These are phyloP conservation scores for Aspergillus asperescens DNA, from an alignment of 495 filamentous ascomycete genomes.

Conservation along the genomic window DNA sequence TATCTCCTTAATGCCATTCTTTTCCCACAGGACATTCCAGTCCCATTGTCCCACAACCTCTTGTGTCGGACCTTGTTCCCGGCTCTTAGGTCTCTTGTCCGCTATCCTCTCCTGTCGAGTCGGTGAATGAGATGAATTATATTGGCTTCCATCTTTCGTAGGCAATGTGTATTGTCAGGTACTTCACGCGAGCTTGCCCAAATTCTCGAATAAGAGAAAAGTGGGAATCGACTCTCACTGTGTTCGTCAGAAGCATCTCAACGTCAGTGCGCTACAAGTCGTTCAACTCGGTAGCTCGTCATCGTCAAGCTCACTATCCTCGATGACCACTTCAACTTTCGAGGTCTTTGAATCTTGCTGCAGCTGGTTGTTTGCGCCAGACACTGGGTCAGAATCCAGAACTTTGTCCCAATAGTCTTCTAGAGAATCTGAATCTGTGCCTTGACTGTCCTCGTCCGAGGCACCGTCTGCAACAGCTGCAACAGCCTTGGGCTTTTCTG, in stretches of 20 bases:
- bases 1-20: too few relatives aligned
- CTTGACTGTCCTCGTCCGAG: conserved; percentile 33
- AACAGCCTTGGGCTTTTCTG: not conserved
- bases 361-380: conserved; percentile 17
- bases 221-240: too few relatives aligned
- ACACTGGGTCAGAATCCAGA: conserved; percentile 34
- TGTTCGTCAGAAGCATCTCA: not conserved
- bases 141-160: too few relatives aligned
- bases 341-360: conserved; percentile 13
- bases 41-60: too few relatives aligned
- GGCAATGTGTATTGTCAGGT: too few relatives aligned
- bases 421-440: conserved; percentile 21
- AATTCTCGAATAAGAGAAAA: too few relatives aligned
- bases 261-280: not conserved
- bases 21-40: too few relatives aligned
- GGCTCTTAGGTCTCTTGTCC: too few relatives aligned
- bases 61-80: too few relatives aligned
- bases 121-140: too few relatives aligned
- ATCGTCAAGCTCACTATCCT: conserved; percentile 59
- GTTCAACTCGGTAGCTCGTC: conserved; percentile 44
- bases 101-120: too few relatives aligned
- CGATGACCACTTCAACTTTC: conserved; percentile 45
- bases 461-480: conserved; percentile 22
- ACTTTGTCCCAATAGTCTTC: conserved; percentile 35
- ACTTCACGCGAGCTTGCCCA: too few relatives aligned